Evolutionary conservation across 345 rosid species (phyloP).

Genomic region (Arabidopsis arenosa): DNA sequence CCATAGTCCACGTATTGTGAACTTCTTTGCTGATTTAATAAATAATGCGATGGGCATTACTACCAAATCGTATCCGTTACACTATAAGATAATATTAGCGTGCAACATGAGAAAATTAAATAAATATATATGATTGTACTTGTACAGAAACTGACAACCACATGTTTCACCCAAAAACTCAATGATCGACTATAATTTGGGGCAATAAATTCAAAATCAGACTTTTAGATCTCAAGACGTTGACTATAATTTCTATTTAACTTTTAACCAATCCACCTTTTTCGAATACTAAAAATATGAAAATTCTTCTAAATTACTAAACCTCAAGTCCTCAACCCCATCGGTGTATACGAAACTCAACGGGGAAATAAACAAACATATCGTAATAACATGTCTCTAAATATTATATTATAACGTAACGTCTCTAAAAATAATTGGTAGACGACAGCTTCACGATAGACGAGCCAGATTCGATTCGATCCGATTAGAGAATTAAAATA

Average conservation of each 20-base stretch:
- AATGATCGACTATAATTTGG: not conserved
- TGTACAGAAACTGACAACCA: conserved; percentile 11
- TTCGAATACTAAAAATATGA: not conserved
- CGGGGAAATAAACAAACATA: not conserved
- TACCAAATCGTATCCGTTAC: conserved; percentile 8
- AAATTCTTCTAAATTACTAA: not conserved
- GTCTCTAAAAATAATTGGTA: not conserved
- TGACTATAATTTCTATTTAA: not conserved
- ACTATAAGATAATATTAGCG: conserved; percentile 28
- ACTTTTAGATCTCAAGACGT: conserved; percentile 30
- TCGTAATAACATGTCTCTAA: too few species aligned
- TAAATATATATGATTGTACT: conserved; percentile 1
- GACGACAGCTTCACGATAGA: not conserved
- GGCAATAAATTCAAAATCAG: conserved; percentile 18
- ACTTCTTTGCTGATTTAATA: not conserved
- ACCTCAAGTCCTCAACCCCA: not conserved
- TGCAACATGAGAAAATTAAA: conserved; percentile 38
- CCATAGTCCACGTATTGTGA: conserved; percentile 7
- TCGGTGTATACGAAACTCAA: not conserved
- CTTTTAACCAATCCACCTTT: not conserved
- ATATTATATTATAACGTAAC: not conserved
- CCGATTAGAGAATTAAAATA: not conserved
- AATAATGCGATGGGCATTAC: not conserved
- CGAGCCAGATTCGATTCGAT: not conserved
- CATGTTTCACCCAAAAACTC: conserved; percentile 6